A percentile compares a stretch with the other conserved stretches of the same genome.
These are phyloP conservation scores for Rhodomyrtus psidioides DNA, from an alignment of 441 rosid genomes.

Conservation along the genomic window DNA sequence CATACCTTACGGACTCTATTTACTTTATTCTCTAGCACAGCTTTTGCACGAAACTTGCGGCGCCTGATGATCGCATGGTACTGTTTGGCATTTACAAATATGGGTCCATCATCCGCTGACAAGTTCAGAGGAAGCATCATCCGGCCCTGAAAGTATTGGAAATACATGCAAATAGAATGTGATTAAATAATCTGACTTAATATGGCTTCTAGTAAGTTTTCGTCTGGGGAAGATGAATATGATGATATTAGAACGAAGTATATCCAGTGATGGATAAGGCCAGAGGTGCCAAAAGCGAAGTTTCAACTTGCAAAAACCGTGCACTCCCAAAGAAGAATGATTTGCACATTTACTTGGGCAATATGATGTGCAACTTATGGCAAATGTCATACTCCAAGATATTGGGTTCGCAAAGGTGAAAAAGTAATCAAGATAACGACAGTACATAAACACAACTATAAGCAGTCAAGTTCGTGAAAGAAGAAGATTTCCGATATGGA, in stretches of 20 bases:
- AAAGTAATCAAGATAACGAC: neutral
- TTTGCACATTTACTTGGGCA: neutral
- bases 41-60: slow-evolving; percentile 78
- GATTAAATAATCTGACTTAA: neutral
- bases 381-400: neutral
- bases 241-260: neutral
- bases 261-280: neutral
- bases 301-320: neutral
- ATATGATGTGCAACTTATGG: neutral
- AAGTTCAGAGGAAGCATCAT: slow-evolving; percentile 74
- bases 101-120: slow-evolving; percentile 68
- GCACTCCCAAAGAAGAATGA: neutral
- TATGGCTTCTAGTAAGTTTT: neutral
- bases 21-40: slow-evolving; percentile 45
- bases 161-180: neutral
- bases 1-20: slow-evolving; percentile 57
- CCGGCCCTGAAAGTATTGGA: slow-evolving; percentile 36
- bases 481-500: neutral
- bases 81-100: slow-evolving; percentile 89
- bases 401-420: neutral
- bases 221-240: neutral
- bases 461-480: neutral
- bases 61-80: slow-evolving; percentile 87
- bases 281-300: neutral
- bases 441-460: neutral